Evolutionary conservation across 805 yeast genomes (phyloP), one percentile per base, ranked within the genome.

Genomic region (Suhomyces pyralidae): DNA sequence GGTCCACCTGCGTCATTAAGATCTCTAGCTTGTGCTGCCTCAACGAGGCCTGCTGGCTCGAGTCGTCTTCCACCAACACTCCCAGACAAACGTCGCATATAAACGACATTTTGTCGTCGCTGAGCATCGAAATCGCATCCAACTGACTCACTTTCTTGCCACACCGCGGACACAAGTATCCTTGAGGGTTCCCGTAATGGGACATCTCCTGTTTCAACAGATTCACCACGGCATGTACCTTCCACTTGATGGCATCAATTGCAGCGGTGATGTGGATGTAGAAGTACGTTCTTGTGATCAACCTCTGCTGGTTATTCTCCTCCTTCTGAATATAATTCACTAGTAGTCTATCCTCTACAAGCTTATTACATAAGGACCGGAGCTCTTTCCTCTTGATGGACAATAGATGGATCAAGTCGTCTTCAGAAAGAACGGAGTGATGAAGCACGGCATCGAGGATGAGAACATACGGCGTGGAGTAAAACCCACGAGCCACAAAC

Each of bases 171-270:
- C 99, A 94, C 54, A 89, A 80, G 65, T 88, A 94, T 2, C 98
- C 99, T 63, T 94, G 96, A 1, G 97, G 96, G 59, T 90, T 92
- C 24, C 90, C 84, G 61, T 86, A 88, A 57, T 84, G 88, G 49
- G 90, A 85, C 71, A 93, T 81, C 62, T 91, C 96, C 57, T 87
- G 89, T 64, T 90, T 90, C 51, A 92, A 77, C 51, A 78, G 68
- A 59, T 85, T 86, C 12, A 90, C 97, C 25, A 94, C 80, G 46
- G 88, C 82, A 67, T 93, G 97, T 54, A 93, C 88, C 64, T 92
- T 91, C 98, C 98, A 94, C 70, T 94, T 94, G 65, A 94, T 84
- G 3, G 97, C 84, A 71, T 94, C 99, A 40, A 94, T 89, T 0
- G 98, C 96, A 67, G 91, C 96, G 2, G 97, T 90, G 65, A 82